Evolutionary conservation across 148 eudicot genomes (phyloP).

Genomic region (Vaccinium vitisidaea): DNA sequence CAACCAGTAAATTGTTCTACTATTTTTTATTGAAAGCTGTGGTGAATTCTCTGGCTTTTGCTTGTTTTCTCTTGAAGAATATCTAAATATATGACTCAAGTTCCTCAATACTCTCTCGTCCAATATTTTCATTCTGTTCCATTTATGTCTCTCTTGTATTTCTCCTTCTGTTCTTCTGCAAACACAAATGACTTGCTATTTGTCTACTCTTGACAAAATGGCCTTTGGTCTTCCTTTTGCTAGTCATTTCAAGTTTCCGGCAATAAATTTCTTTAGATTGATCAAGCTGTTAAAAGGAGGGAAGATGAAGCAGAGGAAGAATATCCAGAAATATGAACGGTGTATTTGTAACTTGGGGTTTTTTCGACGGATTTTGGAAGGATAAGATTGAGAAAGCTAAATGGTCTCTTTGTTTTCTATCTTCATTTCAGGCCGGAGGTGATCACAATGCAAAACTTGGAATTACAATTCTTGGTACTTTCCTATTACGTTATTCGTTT

Average conservation of each 20-base stretch:
- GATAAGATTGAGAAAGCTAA: not conserved
- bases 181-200: not conserved
- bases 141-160: not conserved
- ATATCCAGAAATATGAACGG: too few relatives aligned
- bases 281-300: too few relatives aligned
- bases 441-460: constrained; percentile 74
- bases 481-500: not conserved
- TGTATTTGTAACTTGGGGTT: too few relatives aligned
- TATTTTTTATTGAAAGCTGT: not conserved
- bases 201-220: not conserved
- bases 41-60: not conserved
- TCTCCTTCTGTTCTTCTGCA: not conserved
- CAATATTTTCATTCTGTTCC: not conserved
- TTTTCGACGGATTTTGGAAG: too few relatives aligned
- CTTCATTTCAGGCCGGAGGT: constrained; percentile 54
- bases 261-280: too few relatives aligned
- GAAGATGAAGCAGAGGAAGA: too few relatives aligned
- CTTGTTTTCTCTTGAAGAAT: not conserved
- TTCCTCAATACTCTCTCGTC: not conserved
- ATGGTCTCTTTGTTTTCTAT: not conserved
- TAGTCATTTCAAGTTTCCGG: too few relatives aligned
- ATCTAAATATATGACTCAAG: not conserved
- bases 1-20: not conserved
- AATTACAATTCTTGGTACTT: constrained; percentile 66
- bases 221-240: not conserved